Base-by-base conservation (phyloP, 169 alveolate genomes). In the Plasmodium reichenowi region DNA sequence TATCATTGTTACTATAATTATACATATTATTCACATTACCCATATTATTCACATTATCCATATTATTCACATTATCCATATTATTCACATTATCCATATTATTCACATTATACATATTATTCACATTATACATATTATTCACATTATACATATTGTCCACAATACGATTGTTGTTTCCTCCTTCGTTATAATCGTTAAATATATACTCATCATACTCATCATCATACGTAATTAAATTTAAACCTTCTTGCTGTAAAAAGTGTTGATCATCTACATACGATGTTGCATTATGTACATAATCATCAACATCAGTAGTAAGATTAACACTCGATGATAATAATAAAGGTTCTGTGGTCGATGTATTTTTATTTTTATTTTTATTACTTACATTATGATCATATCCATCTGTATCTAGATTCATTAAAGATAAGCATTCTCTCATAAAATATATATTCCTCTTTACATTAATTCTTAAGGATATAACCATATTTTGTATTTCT, bases 381-480 rank as follows among this genome's bases (percentile, higher is more conserved):
- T 17, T 62, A 22, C 45, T 13, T 22, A 26, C 58, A 66, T 26
- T 10, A 47, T 47, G 8, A 15, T 20, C n/a, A 62, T 54, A 48
- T 50, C 52, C 72, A 7, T 22, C 6, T 26, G 56, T 13, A n/a
- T 60, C 88, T 12, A 72, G 9, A 12, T 32, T 15, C 60, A 83
- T 17, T 56, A 83, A 56, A 22, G 91, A 60, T 72, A 83, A 32
- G 0, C 91, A 83, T 48, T 83, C 91, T 67, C 71, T 54, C 91
- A 68, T 54, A 83, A 83, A 83, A 60, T 83, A 83, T 47, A 83
- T n/a, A 50, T 83, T 58, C 8, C 74, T 83, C 63, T 83, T 83
- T 22, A 83, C 91, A 68, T 68, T 68, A 62, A 83, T 83, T 38
- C 66, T 68, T 24, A 83, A 72, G 15, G 91, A 50, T 56, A 83